phyloP scores from a whole-genome alignment of 768 basidiomycete species.

The Tylopilus rubrobrunneus region DNA sequence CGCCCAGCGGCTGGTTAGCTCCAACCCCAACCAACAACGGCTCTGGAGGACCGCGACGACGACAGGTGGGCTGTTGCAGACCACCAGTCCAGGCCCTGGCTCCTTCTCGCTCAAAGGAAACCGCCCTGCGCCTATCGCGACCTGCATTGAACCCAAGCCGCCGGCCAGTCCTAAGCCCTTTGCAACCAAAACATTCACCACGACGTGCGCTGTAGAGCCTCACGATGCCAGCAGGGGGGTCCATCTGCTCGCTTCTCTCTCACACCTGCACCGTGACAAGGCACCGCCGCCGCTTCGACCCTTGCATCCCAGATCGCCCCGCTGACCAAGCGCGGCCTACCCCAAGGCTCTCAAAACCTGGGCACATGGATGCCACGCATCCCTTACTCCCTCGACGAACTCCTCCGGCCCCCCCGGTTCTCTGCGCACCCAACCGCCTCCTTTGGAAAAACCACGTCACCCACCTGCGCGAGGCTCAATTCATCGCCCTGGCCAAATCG shows the following conservation, averaged over 20 bases:
- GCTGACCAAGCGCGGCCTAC: slow-evolving; percentile 42
- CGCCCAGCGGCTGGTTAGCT: too few species aligned
- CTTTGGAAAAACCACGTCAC: slow-evolving; percentile 4
- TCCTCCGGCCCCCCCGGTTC: slow-evolving; percentile 38
- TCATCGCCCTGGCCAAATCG: slow-evolving; percentile 52
- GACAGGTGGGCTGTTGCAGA: too few species aligned
- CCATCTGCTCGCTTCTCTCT: slow-evolving; percentile 43
- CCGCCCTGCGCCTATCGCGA: too few species aligned
- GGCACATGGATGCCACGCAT: slow-evolving; percentile 72
- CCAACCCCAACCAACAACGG: too few species aligned
- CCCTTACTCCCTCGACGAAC: slow-evolving; percentile 43
- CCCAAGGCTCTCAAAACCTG: slow-evolving; percentile 38
- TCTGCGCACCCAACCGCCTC: slow-evolving; percentile 23
- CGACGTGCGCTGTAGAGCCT: slow-evolving; percentile 48
- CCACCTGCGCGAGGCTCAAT: slow-evolving; percentile 27
- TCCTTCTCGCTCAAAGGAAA: too few species aligned
- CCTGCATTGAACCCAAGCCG: slow-evolving; percentile 12
- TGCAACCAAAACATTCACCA: slow-evolving; percentile 52
- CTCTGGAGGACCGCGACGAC: too few species aligned
- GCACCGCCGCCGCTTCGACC: neutral
- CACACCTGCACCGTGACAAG: slow-evolving; percentile 39
- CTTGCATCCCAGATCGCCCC: slow-evolving; percentile 48
- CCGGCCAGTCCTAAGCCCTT: slow-evolving; percentile 13
- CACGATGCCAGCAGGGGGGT: slow-evolving; percentile 69
- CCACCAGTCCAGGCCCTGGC: too few species aligned